These are phyloP conservation scores for Solanum bulbocastanum DNA, from an alignment of 257 asterid species.

Conservation along the genomic window DNA sequence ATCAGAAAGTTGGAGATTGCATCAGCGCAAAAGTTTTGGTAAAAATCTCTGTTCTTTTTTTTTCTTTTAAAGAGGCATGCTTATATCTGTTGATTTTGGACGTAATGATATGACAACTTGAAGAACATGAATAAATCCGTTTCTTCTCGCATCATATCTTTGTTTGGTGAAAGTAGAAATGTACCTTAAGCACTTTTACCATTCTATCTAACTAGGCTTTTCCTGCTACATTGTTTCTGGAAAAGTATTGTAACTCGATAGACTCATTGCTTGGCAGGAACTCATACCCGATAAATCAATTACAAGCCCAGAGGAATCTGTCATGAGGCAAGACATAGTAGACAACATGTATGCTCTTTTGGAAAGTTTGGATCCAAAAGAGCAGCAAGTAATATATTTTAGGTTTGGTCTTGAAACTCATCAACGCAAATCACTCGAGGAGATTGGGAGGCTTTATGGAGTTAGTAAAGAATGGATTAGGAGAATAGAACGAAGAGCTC, in stretches of 20 bases:
- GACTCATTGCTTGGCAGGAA: slow-evolving; percentile 35
- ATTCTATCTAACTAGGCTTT: not conserved
- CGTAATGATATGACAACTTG: not conserved
- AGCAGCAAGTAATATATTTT: slow-evolving; percentile 53
- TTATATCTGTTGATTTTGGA: not conserved
- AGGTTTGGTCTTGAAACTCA: slow-evolving; percentile 61
- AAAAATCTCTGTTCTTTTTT: not conserved
- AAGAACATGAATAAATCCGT: not conserved
- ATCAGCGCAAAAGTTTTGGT: slow-evolving; percentile 41
- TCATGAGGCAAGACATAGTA: slow-evolving; percentile 39
- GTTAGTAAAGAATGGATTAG: slow-evolving; percentile 97
- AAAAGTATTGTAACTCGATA: not conserved
- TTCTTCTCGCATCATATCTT: not conserved
- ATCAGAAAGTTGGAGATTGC: slow-evolving; percentile 55
- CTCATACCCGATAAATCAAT: slow-evolving; percentile 46
- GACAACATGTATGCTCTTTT: slow-evolving; percentile 39
- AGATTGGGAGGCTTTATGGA: slow-evolving; percentile 50
- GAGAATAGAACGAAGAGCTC: slow-evolving; percentile 57
- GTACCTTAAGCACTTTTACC: not conserved
- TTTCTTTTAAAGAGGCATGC: not conserved
- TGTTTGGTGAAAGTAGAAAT: not conserved
- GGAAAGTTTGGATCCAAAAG: slow-evolving; percentile 50
- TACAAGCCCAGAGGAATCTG: slow-evolving; percentile 43
- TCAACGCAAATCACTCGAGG: slow-evolving; percentile 60
- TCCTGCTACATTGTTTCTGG: not conserved